Evolutionary conservation across 1,284 basidiomycete genomes (phyloP).

Genomic region (Fomes fomentarius): DNA sequence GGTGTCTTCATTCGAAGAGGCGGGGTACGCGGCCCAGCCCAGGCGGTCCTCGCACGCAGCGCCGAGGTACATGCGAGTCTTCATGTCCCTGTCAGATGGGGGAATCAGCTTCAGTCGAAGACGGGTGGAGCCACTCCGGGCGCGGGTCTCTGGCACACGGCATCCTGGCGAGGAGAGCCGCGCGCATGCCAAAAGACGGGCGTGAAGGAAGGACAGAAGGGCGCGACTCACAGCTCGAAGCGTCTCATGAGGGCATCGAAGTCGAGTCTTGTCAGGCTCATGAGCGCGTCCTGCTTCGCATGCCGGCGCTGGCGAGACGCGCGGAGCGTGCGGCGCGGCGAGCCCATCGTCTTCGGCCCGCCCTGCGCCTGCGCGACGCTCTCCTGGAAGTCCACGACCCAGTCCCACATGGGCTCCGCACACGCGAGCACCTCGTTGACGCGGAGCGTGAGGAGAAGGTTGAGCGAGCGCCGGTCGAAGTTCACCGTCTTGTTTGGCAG

Average conservation of each 20-base stretch:
- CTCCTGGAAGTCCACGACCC: conserved; percentile 55
- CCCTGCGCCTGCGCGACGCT: conserved; percentile 5
- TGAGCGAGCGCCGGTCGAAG: conserved; percentile 58
- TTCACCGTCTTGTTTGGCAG: conserved; percentile 55
- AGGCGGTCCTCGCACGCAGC: conserved; percentile 50
- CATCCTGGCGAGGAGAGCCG: conserved; percentile 9
- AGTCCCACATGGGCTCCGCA: conserved; percentile 78
- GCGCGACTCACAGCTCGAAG: conserved; percentile 59
- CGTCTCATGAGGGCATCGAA: conserved; percentile 57
- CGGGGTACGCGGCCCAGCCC: conserved; percentile 44
- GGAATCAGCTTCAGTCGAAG: too few relatives aligned
- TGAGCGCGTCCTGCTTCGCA: conserved; percentile 41
- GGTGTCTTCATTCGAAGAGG: conserved; percentile 43
- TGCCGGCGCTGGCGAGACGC: conserved; percentile 13
- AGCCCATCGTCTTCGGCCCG: neutral
- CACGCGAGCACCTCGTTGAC: conserved; percentile 65
- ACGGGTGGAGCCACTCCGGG: conserved; percentile 1
- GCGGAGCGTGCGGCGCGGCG: conserved; percentile 4
- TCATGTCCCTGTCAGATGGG: conserved; percentile 57
- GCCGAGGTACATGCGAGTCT: conserved; percentile 53
- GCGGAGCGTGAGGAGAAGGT: conserved; percentile 59
- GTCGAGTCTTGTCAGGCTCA: conserved; percentile 55
- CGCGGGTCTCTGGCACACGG: too few relatives aligned
- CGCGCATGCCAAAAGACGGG: conserved; percentile 11
- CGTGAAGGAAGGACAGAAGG: neutral